Evolutionary conservation across 176 grass and related monocot species (phyloP).

Genomic region (Oryza glaberrima): DNA sequence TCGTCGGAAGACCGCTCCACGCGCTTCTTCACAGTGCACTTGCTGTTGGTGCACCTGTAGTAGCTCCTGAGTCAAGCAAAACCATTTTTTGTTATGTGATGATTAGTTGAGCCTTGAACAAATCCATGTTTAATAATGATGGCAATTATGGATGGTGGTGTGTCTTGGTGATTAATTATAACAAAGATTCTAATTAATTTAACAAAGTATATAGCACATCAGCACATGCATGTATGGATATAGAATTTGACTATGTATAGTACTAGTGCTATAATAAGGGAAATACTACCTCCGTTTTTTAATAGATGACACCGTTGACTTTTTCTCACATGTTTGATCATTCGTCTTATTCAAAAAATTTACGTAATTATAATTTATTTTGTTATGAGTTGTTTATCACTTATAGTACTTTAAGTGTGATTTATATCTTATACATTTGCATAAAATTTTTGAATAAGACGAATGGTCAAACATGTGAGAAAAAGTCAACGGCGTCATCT

Average conservation of each 20-base stretch:
- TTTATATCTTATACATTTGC: no score
- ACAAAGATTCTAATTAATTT: background rate
- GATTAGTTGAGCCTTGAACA: background rate
- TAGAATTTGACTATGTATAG: background rate
- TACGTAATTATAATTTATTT: no score
- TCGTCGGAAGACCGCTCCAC: constrained; percentile 85
- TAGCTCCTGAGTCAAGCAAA: constrained; percentile 69
- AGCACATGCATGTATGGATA: background rate
- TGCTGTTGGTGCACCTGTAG: constrained; percentile 86
- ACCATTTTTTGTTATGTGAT: background rate
- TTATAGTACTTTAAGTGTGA: no score
- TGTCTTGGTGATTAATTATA: background rate
- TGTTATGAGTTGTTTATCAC: no score
- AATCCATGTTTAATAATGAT: background rate
- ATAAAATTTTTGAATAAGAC: no score
- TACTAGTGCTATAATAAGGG: no score
- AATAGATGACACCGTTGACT: no score
- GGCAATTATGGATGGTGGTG: background rate
- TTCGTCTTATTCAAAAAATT: no score
- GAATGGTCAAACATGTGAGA: no score
- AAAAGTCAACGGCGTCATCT: no score
- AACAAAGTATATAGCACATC: background rate
- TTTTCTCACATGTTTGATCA: no score
- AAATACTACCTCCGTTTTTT: no score
- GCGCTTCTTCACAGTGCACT: constrained; percentile 92